These are phyloP conservation scores for Podila verticillata DNA, from an alignment of 192 early-diverging fungal genomes.

Conservation along the genomic window DNA sequence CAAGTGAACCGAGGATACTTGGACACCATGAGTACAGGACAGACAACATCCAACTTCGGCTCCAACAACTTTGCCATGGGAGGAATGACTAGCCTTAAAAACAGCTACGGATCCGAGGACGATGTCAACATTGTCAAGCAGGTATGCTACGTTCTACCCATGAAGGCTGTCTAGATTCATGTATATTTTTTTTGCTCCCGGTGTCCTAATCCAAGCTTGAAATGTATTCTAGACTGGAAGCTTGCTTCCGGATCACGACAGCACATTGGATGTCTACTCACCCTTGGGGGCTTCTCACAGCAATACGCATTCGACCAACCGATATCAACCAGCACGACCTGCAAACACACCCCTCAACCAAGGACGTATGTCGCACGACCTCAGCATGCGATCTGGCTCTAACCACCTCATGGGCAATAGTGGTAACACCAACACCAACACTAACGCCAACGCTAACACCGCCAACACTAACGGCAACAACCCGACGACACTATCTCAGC, in stretches of 20 bases:
- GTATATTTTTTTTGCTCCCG: not conserved
- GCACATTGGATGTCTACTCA: slow-evolving; percentile 23
- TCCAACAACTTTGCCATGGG: slow-evolving; percentile 40
- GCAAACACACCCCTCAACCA: slow-evolving; percentile 19
- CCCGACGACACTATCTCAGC: slow-evolving; percentile 37
- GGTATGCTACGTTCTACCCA: not conserved
- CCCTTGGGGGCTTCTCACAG: slow-evolving; percentile 26
- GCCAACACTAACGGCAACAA: slow-evolving; percentile 7
- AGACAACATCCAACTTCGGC: slow-evolving; percentile 17
- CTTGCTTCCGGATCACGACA: slow-evolving; percentile 29
- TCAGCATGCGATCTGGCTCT: slow-evolving; percentile 24
- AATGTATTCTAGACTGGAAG: slow-evolving; percentile 21
- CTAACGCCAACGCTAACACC: not conserved
- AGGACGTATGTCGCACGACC: slow-evolving; percentile 12
- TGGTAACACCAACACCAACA: not conserved
- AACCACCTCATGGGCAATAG: slow-evolving; percentile 15
- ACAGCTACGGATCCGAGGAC: slow-evolving; percentile 36
- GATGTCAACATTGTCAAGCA: slow-evolving; percentile 23
- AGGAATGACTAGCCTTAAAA: slow-evolving; percentile 23
- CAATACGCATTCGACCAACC: slow-evolving; percentile 21
- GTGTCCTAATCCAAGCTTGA: not conserved
- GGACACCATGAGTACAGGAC: slow-evolving; percentile 21
- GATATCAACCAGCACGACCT: slow-evolving; percentile 34
- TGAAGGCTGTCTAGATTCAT: not conserved
- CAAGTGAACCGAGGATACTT: slow-evolving; percentile 30